Evolutionary conservation across 73 alveolate species (phyloP).

Genomic region (Tetrahymena malaccensis): DNA sequence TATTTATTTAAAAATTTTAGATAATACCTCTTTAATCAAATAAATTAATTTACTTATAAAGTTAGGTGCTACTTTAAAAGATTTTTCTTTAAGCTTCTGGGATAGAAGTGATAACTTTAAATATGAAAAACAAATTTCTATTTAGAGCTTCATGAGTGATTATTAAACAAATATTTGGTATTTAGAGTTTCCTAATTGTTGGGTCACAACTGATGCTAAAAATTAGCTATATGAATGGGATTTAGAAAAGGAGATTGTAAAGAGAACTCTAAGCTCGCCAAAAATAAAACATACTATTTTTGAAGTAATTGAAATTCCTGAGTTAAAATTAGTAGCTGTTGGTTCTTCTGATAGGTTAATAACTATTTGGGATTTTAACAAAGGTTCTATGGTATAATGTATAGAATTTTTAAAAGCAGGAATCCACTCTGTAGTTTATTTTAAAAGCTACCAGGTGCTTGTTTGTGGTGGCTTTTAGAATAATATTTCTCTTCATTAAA

Average conservation of each 20-base stretch:
- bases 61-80: slow-evolving; percentile 33
- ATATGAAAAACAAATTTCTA: slow-evolving; percentile 1
- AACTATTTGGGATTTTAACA: slow-evolving; percentile 30
- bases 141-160: slow-evolving; percentile 4
- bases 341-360: slow-evolving; percentile 28
- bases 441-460: slow-evolving; percentile 13
- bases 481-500: slow-evolving; percentile 12
- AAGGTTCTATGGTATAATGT: slow-evolving; percentile 11
- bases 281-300: slow-evolving; percentile 1
- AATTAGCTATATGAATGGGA: slow-evolving; percentile 34
- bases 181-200: slow-evolving; percentile 24
- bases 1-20: too few species aligned
- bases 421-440: slow-evolving; percentile 16
- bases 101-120: slow-evolving; percentile 13
- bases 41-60: not conserved
- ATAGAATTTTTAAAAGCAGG: slow-evolving; percentile 16
- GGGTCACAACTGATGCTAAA: slow-evolving; percentile 38
- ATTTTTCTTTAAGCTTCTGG: slow-evolving; percentile 11
- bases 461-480: slow-evolving; percentile 28
- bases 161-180: slow-evolving; percentile 35
- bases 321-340: slow-evolving; percentile 28
- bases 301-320: slow-evolving; percentile 29
- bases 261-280: not conserved
- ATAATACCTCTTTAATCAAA: too few species aligned
- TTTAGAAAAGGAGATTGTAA: slow-evolving; percentile 17